Evolutionary conservation across 768 basidiomycete genomes (phyloP), one percentile per base, ranked within the genome.

Genomic region (Mycena vitilis): DNA sequence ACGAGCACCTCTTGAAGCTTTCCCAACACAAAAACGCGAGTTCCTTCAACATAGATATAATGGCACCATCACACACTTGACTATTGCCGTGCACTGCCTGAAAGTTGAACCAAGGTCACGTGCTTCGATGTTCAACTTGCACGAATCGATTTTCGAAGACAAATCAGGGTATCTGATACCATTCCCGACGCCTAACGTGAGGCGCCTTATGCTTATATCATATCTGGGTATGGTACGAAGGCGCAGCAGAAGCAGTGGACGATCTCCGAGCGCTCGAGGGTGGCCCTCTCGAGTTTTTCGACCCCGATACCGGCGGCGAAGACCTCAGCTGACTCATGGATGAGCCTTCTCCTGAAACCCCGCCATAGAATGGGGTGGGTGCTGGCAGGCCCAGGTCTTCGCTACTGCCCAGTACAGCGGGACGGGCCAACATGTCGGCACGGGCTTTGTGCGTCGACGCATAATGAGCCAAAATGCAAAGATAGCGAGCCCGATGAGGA

Each of bases 161-260:
- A 30, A 30, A 40, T 40, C 2, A 40, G 40, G 40, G 40, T 40
- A 40, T 40, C 40, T 30, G 30, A 30, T 30, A 5, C 30, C 30
- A 30, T 30, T 30, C 30, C 30, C 40, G 15, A 10, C 40, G 40
- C 40, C 40, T 10, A 15, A 40, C 30, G 10, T 45, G 18, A 16
- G 18, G 4, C 44, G 44, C 44, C 13, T 45, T 45, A 6, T 20
- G 6, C 13, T 16, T 23, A 63, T 49, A 44, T 63, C 52, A 53
- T n/a, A 57, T 40, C 23, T 57, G 63, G 22, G 62, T 69, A 44
- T 60, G 68, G 22, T 69, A 69, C 11, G 68, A 69, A 7, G 68
- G 68, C 16, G 68, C 68, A 40, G 58, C 68, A 42, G 68, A 69
- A 2, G 8, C 34, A 3, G 25, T 18, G 6, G 68, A 69, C 55